Evolutionary conservation across 495 filamentous ascomycete genomes (phyloP), one percentile per base, ranked within the genome.

Genomic region (Achaetomiella virescens): DNA sequence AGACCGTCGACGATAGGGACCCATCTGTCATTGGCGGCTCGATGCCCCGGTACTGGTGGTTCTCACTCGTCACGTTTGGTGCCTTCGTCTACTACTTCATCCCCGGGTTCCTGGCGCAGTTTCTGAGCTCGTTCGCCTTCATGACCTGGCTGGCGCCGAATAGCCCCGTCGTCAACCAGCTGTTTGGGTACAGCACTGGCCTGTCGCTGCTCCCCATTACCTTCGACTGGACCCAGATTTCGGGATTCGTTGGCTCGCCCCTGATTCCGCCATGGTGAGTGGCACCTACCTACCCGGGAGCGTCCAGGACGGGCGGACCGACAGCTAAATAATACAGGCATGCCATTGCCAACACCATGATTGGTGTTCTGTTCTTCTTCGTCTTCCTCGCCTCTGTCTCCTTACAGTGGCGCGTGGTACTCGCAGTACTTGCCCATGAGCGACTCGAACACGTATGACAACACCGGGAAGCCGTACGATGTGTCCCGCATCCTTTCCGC

Each of bases 401-500:
- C 87, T 61, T 89, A 84, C 62, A 78, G 77, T 20, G 84, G 84
- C n/a, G 74, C 77, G 1, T 87, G 84, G 85, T 84, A 84, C 57
- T 73, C 75, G 2, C 64, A 71, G 46, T 84, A 73, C 58, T 70
- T 86, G 21, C 81, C 81, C 6, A 81, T 82, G 68, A 78, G 77
- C 47, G 81, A 83, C 36, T 79, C 80, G 6, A 72, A 67, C 42
- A 83, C 78, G 0, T 86, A 81, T 60, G 83, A 86, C 63, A 85
- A 86, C 61, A 85, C 79, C 0, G 82, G 81, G 6, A 60, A 57
- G 9, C 48, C 54, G 6, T 86, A 85, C 54, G 77, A 86, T 47
- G 77, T 82, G 2, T 71, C 76, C 2, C 71, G 72, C 7, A 73
- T 85, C 29, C 67, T 84, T 15, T 75, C 75, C 0, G 48, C 73